Evolutionary conservation across 2,329 filamentous ascomycete genomes (phyloP).

Genomic region (Orbilia ellipsospora): DNA sequence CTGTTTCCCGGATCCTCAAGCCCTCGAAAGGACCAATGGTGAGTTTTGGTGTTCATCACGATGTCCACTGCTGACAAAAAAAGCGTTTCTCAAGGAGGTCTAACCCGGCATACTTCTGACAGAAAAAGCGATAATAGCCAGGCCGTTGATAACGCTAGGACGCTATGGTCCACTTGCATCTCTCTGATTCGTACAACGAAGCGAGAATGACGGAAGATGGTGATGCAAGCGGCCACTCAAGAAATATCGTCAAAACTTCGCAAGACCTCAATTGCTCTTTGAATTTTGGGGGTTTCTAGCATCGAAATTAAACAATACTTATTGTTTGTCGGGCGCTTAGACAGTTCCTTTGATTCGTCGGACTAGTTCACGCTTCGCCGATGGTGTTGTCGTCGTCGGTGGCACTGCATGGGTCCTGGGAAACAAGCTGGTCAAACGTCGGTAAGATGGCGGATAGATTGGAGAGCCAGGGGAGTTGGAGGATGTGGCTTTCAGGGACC

Average conservation of each 20-base stretch:
- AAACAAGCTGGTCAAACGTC: constrained; percentile 5
- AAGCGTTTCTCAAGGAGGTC: constrained; percentile 7
- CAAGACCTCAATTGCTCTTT: background rate
- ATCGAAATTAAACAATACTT: constrained; percentile 17
- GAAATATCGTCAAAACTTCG: constrained; percentile 9
- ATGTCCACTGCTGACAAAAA: constrained; percentile 43
- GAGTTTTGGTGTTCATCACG: constrained; percentile 18
- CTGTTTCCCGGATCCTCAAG: constrained; percentile 40
- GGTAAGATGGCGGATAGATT: constrained; percentile 54
- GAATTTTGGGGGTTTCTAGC: background rate
- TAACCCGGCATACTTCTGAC: background rate
- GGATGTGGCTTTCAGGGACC: background rate
- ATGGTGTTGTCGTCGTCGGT: constrained; percentile 24
- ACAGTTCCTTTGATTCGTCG: constrained; percentile 28
- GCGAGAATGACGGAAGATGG: constrained; percentile 28
- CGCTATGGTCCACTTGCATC: constrained; percentile 16
- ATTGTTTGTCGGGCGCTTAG: constrained; percentile 46
- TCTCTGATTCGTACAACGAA: constrained; percentile 32
- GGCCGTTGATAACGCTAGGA: constrained; percentile 13
- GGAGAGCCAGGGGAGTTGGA: constrained; percentile 13
- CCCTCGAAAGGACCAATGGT: constrained; percentile 25
- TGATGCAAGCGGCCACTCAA: constrained; percentile 21
- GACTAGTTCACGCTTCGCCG: background rate
- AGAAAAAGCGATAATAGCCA: background rate
- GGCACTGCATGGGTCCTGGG: constrained; percentile 18